Base-by-base conservation (phyloP, 2,329 filamentous ascomycete genomes). In the Beauveria medogensis region DNA sequence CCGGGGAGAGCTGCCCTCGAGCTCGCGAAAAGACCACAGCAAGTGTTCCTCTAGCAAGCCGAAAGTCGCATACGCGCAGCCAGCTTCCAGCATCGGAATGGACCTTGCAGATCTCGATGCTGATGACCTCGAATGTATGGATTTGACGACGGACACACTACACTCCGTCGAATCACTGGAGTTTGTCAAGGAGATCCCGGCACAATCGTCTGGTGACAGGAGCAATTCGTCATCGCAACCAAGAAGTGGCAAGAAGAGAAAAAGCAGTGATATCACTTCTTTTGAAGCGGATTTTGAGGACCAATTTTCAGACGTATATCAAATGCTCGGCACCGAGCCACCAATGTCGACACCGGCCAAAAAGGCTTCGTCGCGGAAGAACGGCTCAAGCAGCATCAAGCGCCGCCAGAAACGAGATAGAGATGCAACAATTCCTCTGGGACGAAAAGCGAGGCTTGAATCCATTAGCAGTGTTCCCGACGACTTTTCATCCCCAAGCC, bases 281-380 rank as follows among this genome's bases (percentile, higher is more conserved):
- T 67, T 69, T 28, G 69, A 73, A 14, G 68, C 69, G 16, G 71
- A 68, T 18, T 71, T 74, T 4, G 69, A 77, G 16, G 77, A 78
- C 40, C 76, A 80, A 20, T 85, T 82, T 51, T 81, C 80, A 0
- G 82, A 85, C 63, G 78, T 85, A 8, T 77, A 80, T 63, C 74
- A 82, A 53, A 71, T 79, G 53, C 69, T 77, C 12, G 78, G 75
- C 30, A 77, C 75, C 16, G 69, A 74, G 14, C 73, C 72, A 47
- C 74, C 70, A 18, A 66, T 67, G 24, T 70, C 72, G 2, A 75
- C 73, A n/a, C 74, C 75, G 3, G 62, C 65, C 16, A 69, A 65
- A 14, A 60, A 47, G 34, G 12, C 24, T 16, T 43, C 43, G 3
- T 44, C 53, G 20, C 53, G 43, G 20, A 62, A 59, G 20, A 34